Percentiles rank a stretch among this genome's conserved stretches.
Evolutionary conservation across 176 grass and related monocot species (phyloP).

Genomic region (Eleusine coracana): DNA sequence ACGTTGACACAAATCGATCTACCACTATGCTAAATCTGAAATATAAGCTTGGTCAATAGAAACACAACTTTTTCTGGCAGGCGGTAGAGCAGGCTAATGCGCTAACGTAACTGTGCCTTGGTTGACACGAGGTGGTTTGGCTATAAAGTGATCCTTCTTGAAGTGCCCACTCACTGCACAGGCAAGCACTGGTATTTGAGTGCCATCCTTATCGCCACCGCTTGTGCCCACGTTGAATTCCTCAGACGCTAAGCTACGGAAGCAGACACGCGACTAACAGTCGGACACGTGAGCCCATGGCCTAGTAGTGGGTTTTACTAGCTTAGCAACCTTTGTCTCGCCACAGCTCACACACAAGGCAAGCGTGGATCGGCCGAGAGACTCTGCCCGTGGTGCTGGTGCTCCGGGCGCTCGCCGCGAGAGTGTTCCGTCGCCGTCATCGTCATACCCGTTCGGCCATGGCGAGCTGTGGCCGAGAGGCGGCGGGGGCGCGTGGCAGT

Average conservation of each 20-base stretch:
- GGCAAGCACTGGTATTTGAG: neutral
- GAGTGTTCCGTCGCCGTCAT: neutral
- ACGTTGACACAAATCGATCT: neutral
- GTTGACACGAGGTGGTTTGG: neutral
- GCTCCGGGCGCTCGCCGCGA: neutral
- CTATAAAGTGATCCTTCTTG: constrained; percentile 29
- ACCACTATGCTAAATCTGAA: neutral
- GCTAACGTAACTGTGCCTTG: neutral
- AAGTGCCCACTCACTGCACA: neutral
- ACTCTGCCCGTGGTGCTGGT: neutral
- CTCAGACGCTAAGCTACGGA: constrained; percentile 12
- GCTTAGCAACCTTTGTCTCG: neutral
- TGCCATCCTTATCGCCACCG: constrained; percentile 34
- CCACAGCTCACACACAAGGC: neutral
- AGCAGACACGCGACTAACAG: constrained; percentile 13
- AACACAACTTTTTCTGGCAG: neutral
- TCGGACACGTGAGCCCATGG: constrained; percentile 20
- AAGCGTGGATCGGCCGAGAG: constrained; percentile 39
- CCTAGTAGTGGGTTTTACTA: neutral
- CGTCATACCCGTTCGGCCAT: neutral
- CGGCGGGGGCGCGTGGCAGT: neutral
- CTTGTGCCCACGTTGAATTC: neutral
- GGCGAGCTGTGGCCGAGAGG: neutral
- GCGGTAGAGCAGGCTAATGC: no score
- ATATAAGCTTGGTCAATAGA: neutral